Conservation (phyloP, 1,139 yeast genomes). For the Spencermartinsiella ligniputridi region DNA sequence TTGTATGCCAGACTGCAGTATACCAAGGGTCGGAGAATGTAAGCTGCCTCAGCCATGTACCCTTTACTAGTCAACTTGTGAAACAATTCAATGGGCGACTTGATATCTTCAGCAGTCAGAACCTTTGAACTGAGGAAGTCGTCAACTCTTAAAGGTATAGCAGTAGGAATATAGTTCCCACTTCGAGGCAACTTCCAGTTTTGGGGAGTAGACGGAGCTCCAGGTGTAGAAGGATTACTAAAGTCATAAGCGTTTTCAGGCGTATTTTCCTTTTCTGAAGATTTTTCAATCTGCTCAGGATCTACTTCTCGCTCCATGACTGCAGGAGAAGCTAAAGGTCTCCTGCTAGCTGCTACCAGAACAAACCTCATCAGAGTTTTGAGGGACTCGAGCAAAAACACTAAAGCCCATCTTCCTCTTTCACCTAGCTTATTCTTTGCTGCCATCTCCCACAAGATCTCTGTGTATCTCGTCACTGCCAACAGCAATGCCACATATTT, state of each 20-base stretch:
- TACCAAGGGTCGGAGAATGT: conserved; percentile 37
- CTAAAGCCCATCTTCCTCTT: conserved; percentile 29
- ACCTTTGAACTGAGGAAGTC: conserved; percentile 28
- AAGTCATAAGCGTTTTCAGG: neutral
- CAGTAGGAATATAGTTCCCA: conserved; percentile 27
- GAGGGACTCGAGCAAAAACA: conserved; percentile 33
- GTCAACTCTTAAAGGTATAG: conserved; percentile 17
- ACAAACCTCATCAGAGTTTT: conserved; percentile 34
- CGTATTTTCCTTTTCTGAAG: neutral
- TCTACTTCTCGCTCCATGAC: conserved; percentile 37
- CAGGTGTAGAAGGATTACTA: neutral
- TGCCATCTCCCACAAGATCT: conserved; percentile 38
- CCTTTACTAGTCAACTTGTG: conserved; percentile 28
- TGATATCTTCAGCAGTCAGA: conserved; percentile 34
- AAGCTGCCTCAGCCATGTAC: conserved; percentile 32
- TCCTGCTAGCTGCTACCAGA: conserved; percentile 28
- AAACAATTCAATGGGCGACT: conserved; percentile 31
- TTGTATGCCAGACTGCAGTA: conserved; percentile 33
- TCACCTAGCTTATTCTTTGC: conserved; percentile 29
- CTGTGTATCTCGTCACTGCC: conserved; percentile 34
- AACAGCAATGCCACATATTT: conserved; percentile 30
- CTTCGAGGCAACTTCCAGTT: conserved; percentile 34
- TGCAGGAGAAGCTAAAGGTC: conserved; percentile 33
- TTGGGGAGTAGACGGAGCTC: too few species aligned
- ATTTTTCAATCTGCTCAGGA: conserved; percentile 12